These are phyloP conservation scores for Pythium guiyangense DNA, from an alignment of 352 stramenopile genomes.

Conservation along the genomic window DNA sequence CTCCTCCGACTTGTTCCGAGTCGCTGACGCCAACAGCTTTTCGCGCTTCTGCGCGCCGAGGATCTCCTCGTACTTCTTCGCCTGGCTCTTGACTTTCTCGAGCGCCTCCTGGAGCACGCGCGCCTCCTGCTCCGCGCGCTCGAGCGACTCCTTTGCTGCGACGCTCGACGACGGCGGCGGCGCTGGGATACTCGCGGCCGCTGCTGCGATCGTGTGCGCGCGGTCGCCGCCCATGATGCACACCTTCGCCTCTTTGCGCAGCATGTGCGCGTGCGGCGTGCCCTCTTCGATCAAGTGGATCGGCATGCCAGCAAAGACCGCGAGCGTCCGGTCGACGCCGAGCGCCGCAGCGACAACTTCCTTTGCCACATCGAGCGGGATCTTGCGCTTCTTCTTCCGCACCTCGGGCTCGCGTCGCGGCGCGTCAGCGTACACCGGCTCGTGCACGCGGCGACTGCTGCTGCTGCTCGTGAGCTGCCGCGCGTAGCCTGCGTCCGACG, in stretches of 20 bases:
- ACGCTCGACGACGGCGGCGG: conserved; percentile 12
- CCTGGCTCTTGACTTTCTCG: conserved; percentile 79
- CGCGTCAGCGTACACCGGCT: conserved; percentile 19
- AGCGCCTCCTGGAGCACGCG: conserved; percentile 75
- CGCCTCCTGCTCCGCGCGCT: conserved; percentile 66
- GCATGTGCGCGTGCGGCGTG: conserved; percentile 67
- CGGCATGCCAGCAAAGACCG: conserved; percentile 69
- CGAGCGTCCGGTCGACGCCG: conserved; percentile 56
- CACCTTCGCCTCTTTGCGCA: conserved; percentile 79
- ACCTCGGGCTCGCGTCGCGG: conserved; percentile 22
- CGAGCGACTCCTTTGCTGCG: conserved; percentile 61
- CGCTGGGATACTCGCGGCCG: background rate
- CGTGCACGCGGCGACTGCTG: conserved; percentile 36
- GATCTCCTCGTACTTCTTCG: conserved; percentile 84
- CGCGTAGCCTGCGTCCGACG: conserved; percentile 36
- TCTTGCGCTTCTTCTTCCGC: conserved; percentile 74
- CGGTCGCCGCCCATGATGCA: conserved; percentile 44
- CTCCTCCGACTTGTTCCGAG: conserved; percentile 65
- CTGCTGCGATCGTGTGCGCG: background rate
- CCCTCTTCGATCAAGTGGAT: conserved; percentile 75
- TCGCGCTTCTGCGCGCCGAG: conserved; percentile 68
- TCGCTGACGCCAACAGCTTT: conserved; percentile 63
- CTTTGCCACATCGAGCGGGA: conserved; percentile 73
- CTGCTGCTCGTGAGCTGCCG: conserved; percentile 29
- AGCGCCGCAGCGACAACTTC: conserved; percentile 78